Base-by-base conservation (phyloP, 2,329 filamentous ascomycete genomes). In the Emmonsia crescens region DNA sequence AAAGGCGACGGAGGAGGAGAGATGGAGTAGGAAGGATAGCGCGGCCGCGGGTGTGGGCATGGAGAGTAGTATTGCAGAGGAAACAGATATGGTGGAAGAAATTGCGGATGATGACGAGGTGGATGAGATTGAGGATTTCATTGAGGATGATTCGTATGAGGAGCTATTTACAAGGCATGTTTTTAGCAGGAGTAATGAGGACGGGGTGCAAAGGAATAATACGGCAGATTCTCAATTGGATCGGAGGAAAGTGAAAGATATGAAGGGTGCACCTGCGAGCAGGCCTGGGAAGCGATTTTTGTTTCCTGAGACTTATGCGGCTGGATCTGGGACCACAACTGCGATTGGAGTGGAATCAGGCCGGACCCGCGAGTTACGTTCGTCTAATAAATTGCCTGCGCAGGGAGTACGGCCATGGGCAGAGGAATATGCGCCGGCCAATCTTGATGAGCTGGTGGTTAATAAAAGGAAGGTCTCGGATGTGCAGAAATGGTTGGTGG, bases 391-490 rank as follows among this genome's bases (percentile, higher is more conserved):
- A 38, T 51, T 19, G 9, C n/a, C 40, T 24, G n/a, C 61, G 19
- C 29, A 36, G 31, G 52, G 91, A 66, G 75, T 80, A 57, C 83
- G 88, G 59, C 91, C 93, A 2, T 97, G 93, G 93, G 89, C 89
- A 19, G 92, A 96, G 67, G 85, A 86, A 67, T 97, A 91, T 73
- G 86, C 84, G 1, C 93, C 93, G 0, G 69, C 73, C 2, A 88
- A 83, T 67, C 73, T 96, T 14, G 86, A 91, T 19, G 93, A 97
- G 75, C 79, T 99, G 54, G 93, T 89, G 0, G 93, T 99, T 21
- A 92, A 99, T 74, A 96, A 95, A 78, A 94, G 85, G 68, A 99
- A 99, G 74, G 89, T 97, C 5, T 77, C 84, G 1, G 92, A 97
- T 75, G 92, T 97, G 54, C 84, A 86, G 62, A 81, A 77, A 62